A percentile compares a stretch with the other conserved stretches of the same genome.
Conservation (phyloP, 192 early-diverging fungal species). For the Backusella psychrophila region DNA sequence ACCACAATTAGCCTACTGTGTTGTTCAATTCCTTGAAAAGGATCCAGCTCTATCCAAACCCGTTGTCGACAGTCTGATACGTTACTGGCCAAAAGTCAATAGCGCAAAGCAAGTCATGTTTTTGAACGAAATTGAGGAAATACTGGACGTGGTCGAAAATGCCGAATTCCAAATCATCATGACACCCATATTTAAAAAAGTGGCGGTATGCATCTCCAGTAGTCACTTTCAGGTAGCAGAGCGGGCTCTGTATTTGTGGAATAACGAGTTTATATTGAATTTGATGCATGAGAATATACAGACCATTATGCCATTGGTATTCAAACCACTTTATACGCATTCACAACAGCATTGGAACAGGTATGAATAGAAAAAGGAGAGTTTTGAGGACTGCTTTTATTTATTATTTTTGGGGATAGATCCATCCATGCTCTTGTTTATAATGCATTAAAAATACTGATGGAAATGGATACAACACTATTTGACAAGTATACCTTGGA, state of each 20-base stretch:
- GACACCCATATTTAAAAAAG: slow-evolving; percentile 88
- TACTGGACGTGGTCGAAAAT: slow-evolving; percentile 93
- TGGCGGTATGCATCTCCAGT: slow-evolving; percentile 91
- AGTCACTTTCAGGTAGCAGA: slow-evolving; percentile 99
- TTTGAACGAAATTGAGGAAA: slow-evolving; percentile 96
- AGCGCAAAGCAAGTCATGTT: slow-evolving; percentile 99
- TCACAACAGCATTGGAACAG: slow-evolving; percentile 98
- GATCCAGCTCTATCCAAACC: slow-evolving; percentile 93
- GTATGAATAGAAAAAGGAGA: slow-evolving; percentile 31
- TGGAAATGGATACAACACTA: slow-evolving; percentile 92
- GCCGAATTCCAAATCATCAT: slow-evolving; percentile 89
- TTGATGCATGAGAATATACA: slow-evolving; percentile 92
- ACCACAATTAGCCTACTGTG: slow-evolving; percentile 96
- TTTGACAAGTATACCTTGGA: slow-evolving; percentile 96
- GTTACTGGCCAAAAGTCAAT: slow-evolving; percentile 99
- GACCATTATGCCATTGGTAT: slow-evolving; percentile 93
- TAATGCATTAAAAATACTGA: slow-evolving; percentile 95
- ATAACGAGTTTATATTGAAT: slow-evolving; percentile 97
- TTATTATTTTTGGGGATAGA: slow-evolving; percentile 38
- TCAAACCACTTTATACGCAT: slow-evolving; percentile 90
- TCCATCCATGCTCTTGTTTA: slow-evolving; percentile 97
- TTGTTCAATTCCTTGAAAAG: slow-evolving; percentile 99
- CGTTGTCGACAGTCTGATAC: slow-evolving; percentile 84
- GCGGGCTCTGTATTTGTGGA: slow-evolving; percentile 97
- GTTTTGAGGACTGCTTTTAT: too few relatives aligned